Conservation (phyloP, 1,284 basidiomycete genomes). For the Trichosporon coremiiforme region DNA sequence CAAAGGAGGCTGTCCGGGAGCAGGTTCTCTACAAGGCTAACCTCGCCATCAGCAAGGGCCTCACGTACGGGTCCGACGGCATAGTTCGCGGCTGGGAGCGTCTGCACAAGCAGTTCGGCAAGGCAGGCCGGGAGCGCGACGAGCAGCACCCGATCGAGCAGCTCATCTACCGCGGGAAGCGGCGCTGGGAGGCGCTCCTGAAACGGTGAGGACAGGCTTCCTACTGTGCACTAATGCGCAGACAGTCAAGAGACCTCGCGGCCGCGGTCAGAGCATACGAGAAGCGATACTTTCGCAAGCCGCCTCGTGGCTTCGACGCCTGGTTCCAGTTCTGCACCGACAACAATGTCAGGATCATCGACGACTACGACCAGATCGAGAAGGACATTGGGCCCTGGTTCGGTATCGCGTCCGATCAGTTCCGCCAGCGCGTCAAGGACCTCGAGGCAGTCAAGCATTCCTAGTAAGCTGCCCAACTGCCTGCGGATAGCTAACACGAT, state of each 20-base stretch:
- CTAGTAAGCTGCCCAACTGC: constrained; percentile 47
- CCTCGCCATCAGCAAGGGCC: constrained; percentile 20
- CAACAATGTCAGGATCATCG: constrained; percentile 55
- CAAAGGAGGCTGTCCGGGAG: not conserved
- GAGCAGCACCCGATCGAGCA: constrained; percentile 49
- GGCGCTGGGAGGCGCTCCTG: constrained; percentile 46
- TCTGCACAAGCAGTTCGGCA: constrained; percentile 31
- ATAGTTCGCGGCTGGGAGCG: constrained; percentile 42
- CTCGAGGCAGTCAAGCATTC: constrained; percentile 33
- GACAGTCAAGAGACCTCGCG: constrained; percentile 53
- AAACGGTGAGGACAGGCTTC: constrained; percentile 39
- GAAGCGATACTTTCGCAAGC: constrained; percentile 53
- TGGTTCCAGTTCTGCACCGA: constrained; percentile 53
- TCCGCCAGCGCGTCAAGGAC: constrained; percentile 59
- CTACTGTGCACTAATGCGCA: constrained; percentile 22
- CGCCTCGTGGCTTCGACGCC: constrained; percentile 58
- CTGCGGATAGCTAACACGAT: constrained; percentile 10
- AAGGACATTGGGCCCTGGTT: constrained; percentile 50
- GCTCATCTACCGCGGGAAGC: constrained; percentile 43
- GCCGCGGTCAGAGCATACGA: constrained; percentile 57
- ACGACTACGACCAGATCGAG: constrained; percentile 57
- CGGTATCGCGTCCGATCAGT: constrained; percentile 47
- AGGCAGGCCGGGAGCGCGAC: constrained; percentile 25
- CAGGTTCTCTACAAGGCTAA: constrained; percentile 8
- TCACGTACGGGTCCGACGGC: constrained; percentile 39